A percentile compares a stretch with the other conserved stretches of the same genome.
Evolutionary conservation across 1,139 yeast genomes (phyloP).

Genomic region (Suhomyces bolitotheri): DNA sequence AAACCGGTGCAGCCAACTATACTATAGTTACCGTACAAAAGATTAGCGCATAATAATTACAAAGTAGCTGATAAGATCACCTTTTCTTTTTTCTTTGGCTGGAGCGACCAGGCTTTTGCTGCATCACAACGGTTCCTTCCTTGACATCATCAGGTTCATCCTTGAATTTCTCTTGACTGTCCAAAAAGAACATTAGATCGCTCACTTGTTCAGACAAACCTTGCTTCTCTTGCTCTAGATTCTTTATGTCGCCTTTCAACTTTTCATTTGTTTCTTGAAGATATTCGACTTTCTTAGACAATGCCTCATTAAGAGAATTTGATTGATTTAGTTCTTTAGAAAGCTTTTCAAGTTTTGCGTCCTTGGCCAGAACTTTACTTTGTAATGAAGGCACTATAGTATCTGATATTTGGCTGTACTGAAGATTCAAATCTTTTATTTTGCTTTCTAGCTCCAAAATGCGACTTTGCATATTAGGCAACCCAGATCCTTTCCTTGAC

Average conservation of each 20-base stretch:
- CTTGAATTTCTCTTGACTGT: slow-evolving; percentile 69
- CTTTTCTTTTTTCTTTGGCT: slow-evolving; percentile 23
- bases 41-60: neutral
- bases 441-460: slow-evolving; percentile 36
- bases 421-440: slow-evolving; percentile 31
- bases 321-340: slow-evolving; percentile 33
- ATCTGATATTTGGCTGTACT: slow-evolving; percentile 26
- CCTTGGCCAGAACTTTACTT: slow-evolving; percentile 32
- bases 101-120: slow-evolving; percentile 25
- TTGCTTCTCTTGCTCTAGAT: slow-evolving; percentile 38
- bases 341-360: slow-evolving; percentile 31
- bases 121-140: slow-evolving; percentile 64
- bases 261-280: slow-evolving; percentile 39
- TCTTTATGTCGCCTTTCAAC: slow-evolving; percentile 23
- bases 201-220: slow-evolving; percentile 69
- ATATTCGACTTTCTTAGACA: slow-evolving; percentile 57
- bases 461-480: slow-evolving; percentile 17
- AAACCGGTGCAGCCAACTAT: no score
- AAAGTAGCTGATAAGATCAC: neutral
- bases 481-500: slow-evolving; percentile 24
- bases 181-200: slow-evolving; percentile 81
- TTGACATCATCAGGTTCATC: slow-evolving; percentile 68
- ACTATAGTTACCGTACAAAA: no score
- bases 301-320: slow-evolving; percentile 53
- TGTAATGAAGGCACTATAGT: slow-evolving; percentile 35